These are phyloP conservation scores for Lentithecium fluviatile DNA, from an alignment of 495 filamentous ascomycete species.

Conservation along the genomic window DNA sequence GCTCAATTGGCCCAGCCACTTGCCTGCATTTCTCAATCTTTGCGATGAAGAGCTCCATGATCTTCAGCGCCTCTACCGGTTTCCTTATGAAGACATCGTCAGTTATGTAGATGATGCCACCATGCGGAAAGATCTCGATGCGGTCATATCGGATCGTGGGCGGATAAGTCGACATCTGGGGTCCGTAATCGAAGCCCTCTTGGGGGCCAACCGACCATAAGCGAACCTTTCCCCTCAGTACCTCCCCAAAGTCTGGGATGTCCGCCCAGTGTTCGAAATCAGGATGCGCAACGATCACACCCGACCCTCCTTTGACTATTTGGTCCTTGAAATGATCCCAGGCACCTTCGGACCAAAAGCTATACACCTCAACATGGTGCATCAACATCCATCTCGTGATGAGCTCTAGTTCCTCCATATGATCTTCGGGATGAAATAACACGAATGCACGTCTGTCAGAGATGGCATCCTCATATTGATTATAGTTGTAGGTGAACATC, in stretches of 20 bases:
- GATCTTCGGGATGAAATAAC: slow-evolving; percentile 27
- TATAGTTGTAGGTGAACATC: slow-evolving; percentile 6
- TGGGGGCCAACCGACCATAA: slow-evolving; percentile 22
- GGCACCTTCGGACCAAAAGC: slow-evolving; percentile 17
- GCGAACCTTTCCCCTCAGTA: slow-evolving; percentile 4
- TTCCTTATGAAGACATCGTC: slow-evolving; percentile 32
- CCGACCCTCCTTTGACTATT: slow-evolving; percentile 13
- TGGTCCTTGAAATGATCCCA: slow-evolving; percentile 28
- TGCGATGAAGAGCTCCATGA: slow-evolving; percentile 20
- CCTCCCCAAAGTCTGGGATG: slow-evolving; percentile 13
- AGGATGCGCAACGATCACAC: slow-evolving; percentile 31
- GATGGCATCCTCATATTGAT: neutral
- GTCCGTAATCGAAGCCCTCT: slow-evolving; percentile 6
- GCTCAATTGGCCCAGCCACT: slow-evolving; percentile 4
- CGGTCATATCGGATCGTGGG: slow-evolving; percentile 9
- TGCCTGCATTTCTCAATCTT: slow-evolving; percentile 8
- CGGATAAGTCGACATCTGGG: neutral
- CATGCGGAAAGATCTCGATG: slow-evolving; percentile 27
- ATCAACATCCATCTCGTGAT: slow-evolving; percentile 25
- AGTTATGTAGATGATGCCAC: slow-evolving; percentile 34
- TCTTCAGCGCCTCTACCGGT: slow-evolving; percentile 24
- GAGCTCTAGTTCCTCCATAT: slow-evolving; percentile 26
- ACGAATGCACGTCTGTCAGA: slow-evolving; percentile 27
- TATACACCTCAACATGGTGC: slow-evolving; percentile 24
- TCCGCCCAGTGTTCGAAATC: slow-evolving; percentile 11